phyloP scores from a whole-genome alignment of 2,329 filamentous ascomycete species.

The Colletotrichum cordylinicola region DNA sequence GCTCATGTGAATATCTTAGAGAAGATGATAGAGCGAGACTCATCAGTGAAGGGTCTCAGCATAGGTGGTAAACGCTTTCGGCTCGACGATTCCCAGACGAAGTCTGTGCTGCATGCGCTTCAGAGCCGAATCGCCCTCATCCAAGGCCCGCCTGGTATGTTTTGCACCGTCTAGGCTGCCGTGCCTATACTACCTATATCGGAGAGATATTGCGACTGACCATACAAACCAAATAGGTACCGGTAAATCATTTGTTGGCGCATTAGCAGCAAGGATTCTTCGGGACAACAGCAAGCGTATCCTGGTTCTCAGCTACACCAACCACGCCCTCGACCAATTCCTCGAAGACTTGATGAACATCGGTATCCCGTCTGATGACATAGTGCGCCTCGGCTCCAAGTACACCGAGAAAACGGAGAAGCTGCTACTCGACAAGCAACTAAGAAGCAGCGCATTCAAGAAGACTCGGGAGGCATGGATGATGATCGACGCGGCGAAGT shows the following conservation, averaged over 20 bases:
- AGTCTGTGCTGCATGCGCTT: constrained; percentile 61
- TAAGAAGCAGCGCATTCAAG: constrained; percentile 29
- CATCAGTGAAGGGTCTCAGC: neutral
- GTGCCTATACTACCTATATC: neutral
- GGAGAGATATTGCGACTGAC: neutral
- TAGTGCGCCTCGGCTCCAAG: constrained; percentile 71
- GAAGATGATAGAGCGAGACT: neutral
- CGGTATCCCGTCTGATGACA: constrained; percentile 53
- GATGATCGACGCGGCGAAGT: constrained; percentile 48
- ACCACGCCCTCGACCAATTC: constrained; percentile 71
- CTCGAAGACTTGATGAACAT: constrained; percentile 65
- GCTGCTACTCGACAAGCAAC: constrained; percentile 52
- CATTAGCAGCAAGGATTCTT: constrained; percentile 63
- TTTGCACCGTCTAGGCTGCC: neutral
- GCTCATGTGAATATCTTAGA: neutral
- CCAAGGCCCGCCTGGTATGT: constrained; percentile 73
- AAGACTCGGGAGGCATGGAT: constrained; percentile 38
- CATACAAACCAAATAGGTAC: constrained; percentile 54
- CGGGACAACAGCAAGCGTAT: constrained; percentile 55
- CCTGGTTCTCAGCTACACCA: constrained; percentile 72
- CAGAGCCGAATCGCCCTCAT: constrained; percentile 63
- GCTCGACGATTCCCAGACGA: constrained; percentile 53
- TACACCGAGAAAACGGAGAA: constrained; percentile 51
- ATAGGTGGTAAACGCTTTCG: neutral
- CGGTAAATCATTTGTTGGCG: constrained; percentile 78